These are phyloP conservation scores for Iberis pinnata DNA, from an alignment of 345 rosid species.

Conservation along the genomic window DNA sequence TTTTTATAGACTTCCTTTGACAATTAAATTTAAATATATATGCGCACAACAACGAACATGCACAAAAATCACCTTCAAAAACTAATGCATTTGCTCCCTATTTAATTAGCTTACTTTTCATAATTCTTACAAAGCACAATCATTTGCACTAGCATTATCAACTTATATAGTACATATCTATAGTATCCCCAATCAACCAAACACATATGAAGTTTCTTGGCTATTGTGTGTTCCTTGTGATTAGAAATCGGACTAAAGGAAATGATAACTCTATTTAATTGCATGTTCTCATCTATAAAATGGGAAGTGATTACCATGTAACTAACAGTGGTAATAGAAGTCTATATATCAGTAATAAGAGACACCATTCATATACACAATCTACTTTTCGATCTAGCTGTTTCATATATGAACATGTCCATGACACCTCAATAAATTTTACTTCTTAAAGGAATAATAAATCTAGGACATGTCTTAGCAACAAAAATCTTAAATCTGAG, in stretches of 20 bases:
- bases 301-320: neutral
- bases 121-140: neutral
- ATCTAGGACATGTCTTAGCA: neutral
- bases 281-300: neutral
- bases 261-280: neutral
- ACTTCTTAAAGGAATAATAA: neutral
- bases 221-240: neutral
- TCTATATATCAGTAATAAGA: neutral
- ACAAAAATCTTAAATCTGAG: neutral
- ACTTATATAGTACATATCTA: neutral
- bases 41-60: neutral
- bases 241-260: neutral
- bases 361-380: neutral
- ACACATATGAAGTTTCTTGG: neutral
- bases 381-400: neutral
- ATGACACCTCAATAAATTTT: neutral
- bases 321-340: neutral
- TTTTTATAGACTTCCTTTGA: neutral
- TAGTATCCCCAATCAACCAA: neutral
- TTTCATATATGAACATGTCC: neutral
- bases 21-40: neutral
- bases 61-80: neutral
- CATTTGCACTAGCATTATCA: conserved; percentile 6
- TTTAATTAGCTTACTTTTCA: neutral
- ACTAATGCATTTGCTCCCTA: neutral